Evolutionary conservation across 305 asterid genomes (phyloP), one percentile per base, ranked within the genome.

Genomic region (Fraxinus sp.): DNA sequence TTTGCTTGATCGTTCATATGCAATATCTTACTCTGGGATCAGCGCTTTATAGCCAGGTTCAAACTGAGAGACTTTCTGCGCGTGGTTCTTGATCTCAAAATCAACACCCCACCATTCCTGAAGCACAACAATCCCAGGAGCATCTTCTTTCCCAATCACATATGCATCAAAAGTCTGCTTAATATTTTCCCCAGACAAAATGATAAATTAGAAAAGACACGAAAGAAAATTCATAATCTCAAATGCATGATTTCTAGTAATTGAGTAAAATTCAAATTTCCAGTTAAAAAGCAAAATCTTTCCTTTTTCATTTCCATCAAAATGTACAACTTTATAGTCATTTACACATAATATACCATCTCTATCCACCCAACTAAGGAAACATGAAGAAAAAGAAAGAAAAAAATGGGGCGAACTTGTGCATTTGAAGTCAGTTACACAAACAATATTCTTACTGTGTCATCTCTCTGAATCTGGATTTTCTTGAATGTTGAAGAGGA

Each of bases 91-190:
- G 75, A 96, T 90, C 93, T 96, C 98, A 85, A 86, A 96, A 86
- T 96, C 99, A 73, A 96, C 96, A 79, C 98, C 99, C 98, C 98
- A 96, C 99, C 98, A 96, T 84, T 96, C 99, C 74, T 96, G 99
- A 81, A 96, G 90, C 89, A 96, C 98, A 78, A 96, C 95, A 33
- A 96, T 92, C 78, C 98, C 99, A 33, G 99, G 98, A 81, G 98
- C 98, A 85, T 94, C 90, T 1, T 94, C 98, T 91, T 91, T 94
- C 74, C 98, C 98, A 66, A 91, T 85, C 83, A 96, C 97, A 78
- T 96, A 96, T 3, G 97, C 99, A 87, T 94, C 98, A 79, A 96
- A 96, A 39, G 92, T 90, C 99, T 93, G 84, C 72, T 72, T 11
- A 68, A 85, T 22, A 52, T n/a, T 82, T 80, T 70, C 22, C 81